Conservation (phyloP, 164 flowering plant genomes). For the Chimonanthus praecox region DNA sequence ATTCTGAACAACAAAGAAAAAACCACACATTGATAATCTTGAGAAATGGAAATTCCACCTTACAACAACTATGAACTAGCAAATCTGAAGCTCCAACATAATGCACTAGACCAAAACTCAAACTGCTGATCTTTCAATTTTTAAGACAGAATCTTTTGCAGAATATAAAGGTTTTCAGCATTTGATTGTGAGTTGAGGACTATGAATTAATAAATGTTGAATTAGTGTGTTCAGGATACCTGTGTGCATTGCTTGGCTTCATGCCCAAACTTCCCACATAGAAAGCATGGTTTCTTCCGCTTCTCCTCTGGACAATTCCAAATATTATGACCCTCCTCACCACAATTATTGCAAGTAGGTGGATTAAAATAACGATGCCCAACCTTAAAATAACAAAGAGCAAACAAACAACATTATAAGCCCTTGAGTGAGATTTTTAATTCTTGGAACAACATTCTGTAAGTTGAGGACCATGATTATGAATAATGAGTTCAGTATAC, state of each 20-base stretch:
- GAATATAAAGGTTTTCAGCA: background rate
- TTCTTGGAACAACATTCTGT: background rate
- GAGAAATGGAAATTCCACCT: too few species aligned
- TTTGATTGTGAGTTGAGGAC: background rate
- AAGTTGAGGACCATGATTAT: background rate
- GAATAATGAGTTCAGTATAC: constrained; percentile 25
- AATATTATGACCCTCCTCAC: constrained; percentile 52
- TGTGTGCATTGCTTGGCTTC: constrained; percentile 55
- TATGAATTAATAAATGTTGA: background rate
- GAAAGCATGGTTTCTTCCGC: constrained; percentile 74
- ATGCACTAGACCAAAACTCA: background rate
- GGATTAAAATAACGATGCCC: constrained; percentile 76
- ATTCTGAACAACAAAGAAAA: too few species aligned
- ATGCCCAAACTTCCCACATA: constrained; percentile 89
- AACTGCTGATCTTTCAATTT: background rate
- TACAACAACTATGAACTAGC: too few species aligned
- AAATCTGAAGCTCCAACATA: too few species aligned
- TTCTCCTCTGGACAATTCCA: constrained; percentile 38
- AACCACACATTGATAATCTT: too few species aligned
- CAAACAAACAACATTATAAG: constrained; percentile 3
- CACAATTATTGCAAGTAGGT: constrained; percentile 54
- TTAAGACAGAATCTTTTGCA: background rate
- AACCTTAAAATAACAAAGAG: constrained; percentile 28
- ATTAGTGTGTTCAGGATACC: constrained; percentile 33
- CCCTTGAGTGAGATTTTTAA: too few species aligned